These are phyloP conservation scores for Arabidopsis hybrid DNA, from an alignment of 441 rosid species.

Conservation along the genomic window DNA sequence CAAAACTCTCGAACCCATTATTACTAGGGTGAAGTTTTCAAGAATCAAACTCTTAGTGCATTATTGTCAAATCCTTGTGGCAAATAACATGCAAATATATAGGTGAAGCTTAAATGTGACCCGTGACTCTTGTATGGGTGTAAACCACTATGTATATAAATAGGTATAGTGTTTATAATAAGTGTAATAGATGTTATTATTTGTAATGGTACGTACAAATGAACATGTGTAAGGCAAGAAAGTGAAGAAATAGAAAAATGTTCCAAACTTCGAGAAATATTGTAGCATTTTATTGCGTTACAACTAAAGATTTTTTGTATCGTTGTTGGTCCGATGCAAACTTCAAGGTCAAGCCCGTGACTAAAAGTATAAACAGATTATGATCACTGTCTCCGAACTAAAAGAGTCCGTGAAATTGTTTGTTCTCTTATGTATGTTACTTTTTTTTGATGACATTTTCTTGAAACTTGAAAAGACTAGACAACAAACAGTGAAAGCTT, in stretches of 20 bases:
- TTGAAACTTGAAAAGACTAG: neutral
- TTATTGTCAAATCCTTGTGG: slow-evolving; percentile 1
- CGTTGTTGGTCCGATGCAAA: slow-evolving; percentile 51
- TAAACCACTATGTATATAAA: slow-evolving; percentile 15
- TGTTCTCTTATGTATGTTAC: slow-evolving; percentile 27
- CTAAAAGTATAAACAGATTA: slow-evolving; percentile 32
- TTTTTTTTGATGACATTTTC: neutral
- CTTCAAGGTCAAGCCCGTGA: slow-evolving; percentile 65
- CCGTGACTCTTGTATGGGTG: slow-evolving; percentile 55
- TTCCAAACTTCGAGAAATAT: slow-evolving; percentile 42
- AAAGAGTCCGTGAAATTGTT: slow-evolving; percentile 52
- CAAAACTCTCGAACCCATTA: slow-evolving; percentile 54
- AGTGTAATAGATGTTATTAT: slow-evolving; percentile 30
- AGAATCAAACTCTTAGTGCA: slow-evolving; percentile 21
- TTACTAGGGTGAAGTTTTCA: slow-evolving; percentile 13
- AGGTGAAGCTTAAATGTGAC: slow-evolving; percentile 46
- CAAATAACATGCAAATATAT: slow-evolving; percentile 43
- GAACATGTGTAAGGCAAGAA: slow-evolving; percentile 40
- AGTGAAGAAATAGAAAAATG: slow-evolving; percentile 23
- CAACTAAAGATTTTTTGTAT: slow-evolving; percentile 50
- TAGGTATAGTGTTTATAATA: neutral
- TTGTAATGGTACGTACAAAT: slow-evolving; percentile 38
- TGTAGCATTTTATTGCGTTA: slow-evolving; percentile 39
- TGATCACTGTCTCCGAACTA: slow-evolving; percentile 43
- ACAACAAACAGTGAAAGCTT: neutral